phyloP scores from a whole-genome alignment of 371 early-diverging fungal genomes.

The Cokeromyces recurvatus region DNA sequence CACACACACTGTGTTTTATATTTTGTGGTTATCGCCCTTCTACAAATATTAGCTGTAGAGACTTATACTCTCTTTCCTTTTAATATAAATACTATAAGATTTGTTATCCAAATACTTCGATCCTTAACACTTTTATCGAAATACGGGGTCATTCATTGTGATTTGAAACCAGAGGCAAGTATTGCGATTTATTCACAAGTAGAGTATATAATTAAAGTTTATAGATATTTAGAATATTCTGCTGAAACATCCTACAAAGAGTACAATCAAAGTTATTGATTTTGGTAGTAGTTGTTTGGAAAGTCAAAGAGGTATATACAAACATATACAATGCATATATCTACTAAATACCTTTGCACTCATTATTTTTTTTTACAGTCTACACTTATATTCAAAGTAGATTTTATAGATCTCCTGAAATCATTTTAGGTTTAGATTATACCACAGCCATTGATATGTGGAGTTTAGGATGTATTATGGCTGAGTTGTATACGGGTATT shows the following conservation, averaged over 20 bases:
- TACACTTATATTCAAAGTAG: slow-evolving; percentile 97
- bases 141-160: slow-evolving; percentile 94
- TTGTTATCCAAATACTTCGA: slow-evolving; percentile 84
- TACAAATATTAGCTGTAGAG: no score
- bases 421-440: slow-evolving; percentile 68
- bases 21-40: no score
- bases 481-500: slow-evolving; percentile 91
- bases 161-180: slow-evolving; percentile 99
- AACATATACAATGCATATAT: no score
- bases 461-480: slow-evolving; percentile 98
- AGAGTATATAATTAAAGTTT: no score
- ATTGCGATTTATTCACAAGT: no score
- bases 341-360: no score
- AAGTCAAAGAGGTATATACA: slow-evolving; percentile 72
- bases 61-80: no score
- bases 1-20: no score
- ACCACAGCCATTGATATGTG: slow-evolving; percentile 98
- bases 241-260: slow-evolving; percentile 65
- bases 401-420: slow-evolving; percentile 97
- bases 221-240: no score
- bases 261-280: slow-evolving; percentile 96
- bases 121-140: slow-evolving; percentile 72
- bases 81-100: no score
- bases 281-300: slow-evolving; percentile 94
- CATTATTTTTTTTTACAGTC: no score